These are phyloP conservation scores for Leucocoprinus birnbaumii DNA, from an alignment of 768 basidiomycete species.

Conservation along the genomic window DNA sequence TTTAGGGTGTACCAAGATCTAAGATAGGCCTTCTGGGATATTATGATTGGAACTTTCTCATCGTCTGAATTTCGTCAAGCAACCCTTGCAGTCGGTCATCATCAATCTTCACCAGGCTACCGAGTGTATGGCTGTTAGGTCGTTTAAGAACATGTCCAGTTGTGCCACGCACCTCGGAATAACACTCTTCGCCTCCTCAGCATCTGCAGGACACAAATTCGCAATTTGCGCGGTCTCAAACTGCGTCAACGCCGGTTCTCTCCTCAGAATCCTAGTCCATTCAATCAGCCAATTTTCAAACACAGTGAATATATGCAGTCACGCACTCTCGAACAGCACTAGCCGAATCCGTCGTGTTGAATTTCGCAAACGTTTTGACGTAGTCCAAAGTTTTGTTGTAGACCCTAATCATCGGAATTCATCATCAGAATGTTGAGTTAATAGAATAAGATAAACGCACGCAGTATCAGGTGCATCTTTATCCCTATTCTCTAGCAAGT, in stretches of 20 bases:
- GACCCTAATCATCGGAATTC: constrained; percentile 66
- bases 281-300: background rate
- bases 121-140: background rate
- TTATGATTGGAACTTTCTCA: constrained; percentile 87
- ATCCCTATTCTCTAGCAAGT: constrained; percentile 82
- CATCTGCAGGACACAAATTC: constrained; percentile 82
- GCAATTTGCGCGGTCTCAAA: constrained; percentile 94
- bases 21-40: background rate
- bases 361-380: constrained; percentile 88
- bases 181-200: constrained; percentile 90
- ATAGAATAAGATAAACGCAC: constrained; percentile 38
- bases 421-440: background rate
- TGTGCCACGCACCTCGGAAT: constrained; percentile 66
- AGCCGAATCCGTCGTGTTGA: constrained; percentile 81
- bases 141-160: background rate
- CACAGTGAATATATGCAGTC: background rate
- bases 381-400: constrained; percentile 94
- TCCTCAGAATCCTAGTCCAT: constrained; percentile 62
- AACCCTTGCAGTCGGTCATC: constrained; percentile 82
- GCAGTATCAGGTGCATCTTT: constrained; percentile 86
- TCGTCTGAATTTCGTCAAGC: constrained; percentile 85
- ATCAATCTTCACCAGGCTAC: constrained; percentile 81
- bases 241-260: constrained; percentile 78
- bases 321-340: constrained; percentile 85
- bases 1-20: background rate